A percentile compares a stretch with the other conserved stretches of the same genome.
phyloP scores from a whole-genome alignment of 768 basidiomycete genomes.

The Tricholoma flavovirens region DNA sequence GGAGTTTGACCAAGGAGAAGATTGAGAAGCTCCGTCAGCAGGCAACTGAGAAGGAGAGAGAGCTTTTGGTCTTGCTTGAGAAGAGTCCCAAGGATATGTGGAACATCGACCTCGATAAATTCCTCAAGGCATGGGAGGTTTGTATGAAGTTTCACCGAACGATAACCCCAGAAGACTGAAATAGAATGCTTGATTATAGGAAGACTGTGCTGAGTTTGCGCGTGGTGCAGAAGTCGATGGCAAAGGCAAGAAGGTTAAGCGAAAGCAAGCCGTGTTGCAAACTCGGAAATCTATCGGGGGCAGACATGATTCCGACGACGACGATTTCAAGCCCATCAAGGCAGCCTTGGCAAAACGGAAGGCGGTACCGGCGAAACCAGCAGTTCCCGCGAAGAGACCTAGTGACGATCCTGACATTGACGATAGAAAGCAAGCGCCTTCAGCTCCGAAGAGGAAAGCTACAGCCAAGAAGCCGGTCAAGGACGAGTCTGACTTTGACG shows the following conservation, averaged over 20 bases:
- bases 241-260: conserved; percentile 43
- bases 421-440: conserved; percentile 12
- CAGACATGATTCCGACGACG: conserved; percentile 31
- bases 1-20: conserved; percentile 93
- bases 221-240: conserved; percentile 34
- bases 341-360: conserved; percentile 37
- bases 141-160: conserved; percentile 22
- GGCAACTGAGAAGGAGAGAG: conserved; percentile 75
- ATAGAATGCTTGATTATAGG: conserved; percentile 21
- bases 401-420: conserved; percentile 12
- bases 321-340: conserved; percentile 46
- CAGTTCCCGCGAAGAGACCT: conserved; percentile 17
- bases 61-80: conserved; percentile 72
- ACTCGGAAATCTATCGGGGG: conserved; percentile 46
- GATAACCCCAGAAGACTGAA: conserved; percentile 2
- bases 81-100: conserved; percentile 80
- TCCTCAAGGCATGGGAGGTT: conserved; percentile 83
- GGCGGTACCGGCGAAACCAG: conserved; percentile 25
- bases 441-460: conserved; percentile 13
- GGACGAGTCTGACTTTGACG: conserved; percentile 14
- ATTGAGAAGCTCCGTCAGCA: conserved; percentile 81
- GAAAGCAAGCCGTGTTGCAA: conserved; percentile 40
- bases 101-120: conserved; percentile 83
- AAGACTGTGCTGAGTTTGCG: conserved; percentile 42
- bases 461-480: conserved; percentile 18